phyloP scores from a whole-genome alignment of 2,329 filamentous ascomycete genomes.

The Dactylellina cionopaga region DNA sequence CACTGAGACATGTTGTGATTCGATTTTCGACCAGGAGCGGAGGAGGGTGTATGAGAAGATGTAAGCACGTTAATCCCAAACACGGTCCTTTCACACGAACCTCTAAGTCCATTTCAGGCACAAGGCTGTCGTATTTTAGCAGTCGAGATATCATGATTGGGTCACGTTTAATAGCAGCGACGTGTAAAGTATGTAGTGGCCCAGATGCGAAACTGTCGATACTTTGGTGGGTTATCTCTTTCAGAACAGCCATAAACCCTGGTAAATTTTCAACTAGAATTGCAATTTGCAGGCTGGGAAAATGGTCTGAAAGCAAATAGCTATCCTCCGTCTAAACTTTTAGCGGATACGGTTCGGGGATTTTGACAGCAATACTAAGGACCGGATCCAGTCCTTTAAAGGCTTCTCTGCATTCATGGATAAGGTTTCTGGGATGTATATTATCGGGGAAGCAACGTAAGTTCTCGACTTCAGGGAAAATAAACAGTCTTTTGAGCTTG shows the following conservation, averaged over 20 bases:
- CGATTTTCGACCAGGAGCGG: background rate
- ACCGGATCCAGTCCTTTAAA: background rate
- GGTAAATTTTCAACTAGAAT: background rate
- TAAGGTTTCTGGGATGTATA: no score
- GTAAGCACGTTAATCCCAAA: background rate
- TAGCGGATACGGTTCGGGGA: background rate
- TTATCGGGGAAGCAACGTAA: no score
- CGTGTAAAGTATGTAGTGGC: background rate
- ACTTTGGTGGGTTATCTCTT: background rate
- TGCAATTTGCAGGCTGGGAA: constrained; percentile 7
- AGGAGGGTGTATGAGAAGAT: background rate
- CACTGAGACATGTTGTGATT: background rate
- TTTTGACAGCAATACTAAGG: background rate
- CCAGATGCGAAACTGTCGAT: constrained; percentile 2
- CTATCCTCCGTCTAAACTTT: background rate
- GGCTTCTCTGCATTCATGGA: no score
- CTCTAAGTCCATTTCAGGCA: background rate
- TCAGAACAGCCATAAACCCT: background rate
- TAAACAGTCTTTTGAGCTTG: background rate
- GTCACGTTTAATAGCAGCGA: background rate
- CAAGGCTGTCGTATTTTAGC: background rate
- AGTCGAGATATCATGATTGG: background rate
- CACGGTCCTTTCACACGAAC: constrained; percentile 11
- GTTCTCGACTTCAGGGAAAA: no score
- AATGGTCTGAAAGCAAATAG: background rate